Conservation (phyloP, 192 early-diverging fungal genomes). For the Cetraspora pellucida region DNA sequence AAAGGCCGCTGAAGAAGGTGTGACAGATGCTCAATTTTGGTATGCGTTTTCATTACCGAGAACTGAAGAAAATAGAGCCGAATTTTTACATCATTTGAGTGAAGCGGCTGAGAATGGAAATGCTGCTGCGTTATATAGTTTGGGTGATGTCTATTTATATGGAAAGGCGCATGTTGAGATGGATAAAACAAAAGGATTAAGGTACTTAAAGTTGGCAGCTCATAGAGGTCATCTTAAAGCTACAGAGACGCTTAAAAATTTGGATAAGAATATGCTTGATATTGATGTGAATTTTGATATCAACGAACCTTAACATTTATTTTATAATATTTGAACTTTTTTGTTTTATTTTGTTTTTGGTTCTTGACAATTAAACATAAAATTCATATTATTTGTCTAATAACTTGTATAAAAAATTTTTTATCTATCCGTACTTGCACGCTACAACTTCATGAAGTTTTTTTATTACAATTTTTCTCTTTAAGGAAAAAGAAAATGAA, state of each 20-base stretch:
- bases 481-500: too few species aligned
- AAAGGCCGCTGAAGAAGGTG: background rate
- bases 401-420: too few species aligned
- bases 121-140: background rate
- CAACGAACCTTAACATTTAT: too few species aligned
- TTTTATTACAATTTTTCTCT: too few species aligned
- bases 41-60: background rate
- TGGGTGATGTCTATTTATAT: slow-evolving; percentile 1
- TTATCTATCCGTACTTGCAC: too few species aligned
- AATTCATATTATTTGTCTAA: too few species aligned
- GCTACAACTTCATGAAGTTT: too few species aligned
- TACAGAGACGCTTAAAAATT: background rate
- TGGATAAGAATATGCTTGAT: too few species aligned
- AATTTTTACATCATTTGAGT: background rate
- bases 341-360: too few species aligned
- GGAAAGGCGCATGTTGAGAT: background rate
- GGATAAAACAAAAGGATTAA: background rate
- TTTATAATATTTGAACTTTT: too few species aligned
- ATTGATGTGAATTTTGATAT: too few species aligned
- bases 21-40: background rate
- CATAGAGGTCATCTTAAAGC: background rate
- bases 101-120: slow-evolving; percentile 13
- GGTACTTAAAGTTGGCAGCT: slow-evolving; percentile 17
- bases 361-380: too few species aligned
- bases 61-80: background rate